A percentile compares a stretch with the other conserved stretches of the same genome.
Evolutionary conservation across 257 asterid genomes (phyloP).

Genomic region (Fraxinus americana): DNA sequence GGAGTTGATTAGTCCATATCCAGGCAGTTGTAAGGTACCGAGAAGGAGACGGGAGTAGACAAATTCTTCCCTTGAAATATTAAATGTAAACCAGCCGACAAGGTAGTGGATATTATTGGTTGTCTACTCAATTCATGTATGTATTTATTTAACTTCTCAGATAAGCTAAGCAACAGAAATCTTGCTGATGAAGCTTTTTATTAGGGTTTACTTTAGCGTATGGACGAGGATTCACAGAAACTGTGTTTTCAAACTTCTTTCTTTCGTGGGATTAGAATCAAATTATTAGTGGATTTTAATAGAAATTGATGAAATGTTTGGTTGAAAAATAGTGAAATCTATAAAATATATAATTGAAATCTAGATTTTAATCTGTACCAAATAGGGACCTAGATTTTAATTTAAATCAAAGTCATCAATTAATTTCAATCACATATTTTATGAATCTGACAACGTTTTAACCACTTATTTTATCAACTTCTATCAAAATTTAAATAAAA

Average conservation of each 20-base stretch:
- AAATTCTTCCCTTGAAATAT: conserved; percentile 8
- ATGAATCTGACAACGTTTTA: too few species aligned
- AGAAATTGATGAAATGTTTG: too few species aligned
- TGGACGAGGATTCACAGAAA: conserved; percentile 27
- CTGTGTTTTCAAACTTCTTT: not conserved
- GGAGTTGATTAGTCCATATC: conserved; percentile 20
- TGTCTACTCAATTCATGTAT: conserved; percentile 36
- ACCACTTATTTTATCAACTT: too few species aligned
- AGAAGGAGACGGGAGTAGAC: conserved; percentile 8
- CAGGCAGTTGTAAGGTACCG: conserved; percentile 24
- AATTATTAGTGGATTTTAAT: too few species aligned
- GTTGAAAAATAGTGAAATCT: too few species aligned
- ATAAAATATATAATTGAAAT: too few species aligned
- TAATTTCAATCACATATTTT: too few species aligned
- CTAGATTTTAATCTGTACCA: too few species aligned
- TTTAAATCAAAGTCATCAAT: too few species aligned
- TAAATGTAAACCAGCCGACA: conserved; percentile 44
- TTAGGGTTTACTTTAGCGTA: conserved; percentile 56
- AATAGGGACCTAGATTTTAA: too few species aligned
- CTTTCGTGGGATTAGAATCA: too few species aligned
- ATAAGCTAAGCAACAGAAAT: conserved; percentile 53
- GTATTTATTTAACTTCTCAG: conserved; percentile 36
- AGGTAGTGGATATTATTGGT: conserved; percentile 28
- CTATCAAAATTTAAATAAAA: too few species aligned
- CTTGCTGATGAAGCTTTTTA: conserved; percentile 49